Percentiles rank a stretch among this genome's conserved stretches.
Evolutionary conservation across 2,329 filamentous ascomycete genomes (phyloP).

Genomic region (Fusarium papillatum): DNA sequence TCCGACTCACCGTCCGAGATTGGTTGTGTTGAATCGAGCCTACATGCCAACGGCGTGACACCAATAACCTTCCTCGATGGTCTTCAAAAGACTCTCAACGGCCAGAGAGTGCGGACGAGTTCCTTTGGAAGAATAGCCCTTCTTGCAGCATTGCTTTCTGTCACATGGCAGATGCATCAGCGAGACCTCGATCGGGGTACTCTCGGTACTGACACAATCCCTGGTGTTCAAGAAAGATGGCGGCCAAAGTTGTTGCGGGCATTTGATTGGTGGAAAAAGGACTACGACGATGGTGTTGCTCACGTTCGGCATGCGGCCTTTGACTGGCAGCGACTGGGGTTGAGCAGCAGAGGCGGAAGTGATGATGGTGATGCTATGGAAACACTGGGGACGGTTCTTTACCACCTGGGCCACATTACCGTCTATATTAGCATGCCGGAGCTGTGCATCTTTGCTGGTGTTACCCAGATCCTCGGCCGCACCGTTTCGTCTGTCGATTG

Average conservation of each 20-base stretch:
- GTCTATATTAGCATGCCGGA: constrained; percentile 47
- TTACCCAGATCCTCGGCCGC: constrained; percentile 43
- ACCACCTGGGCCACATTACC: constrained; percentile 45
- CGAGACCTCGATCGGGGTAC: constrained; percentile 44
- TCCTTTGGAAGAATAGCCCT: constrained; percentile 45
- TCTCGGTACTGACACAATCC: constrained; percentile 41
- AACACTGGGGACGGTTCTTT: constrained; percentile 43
- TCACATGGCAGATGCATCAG: constrained; percentile 47
- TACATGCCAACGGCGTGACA: constrained; percentile 44
- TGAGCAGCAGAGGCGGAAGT: constrained; percentile 43
- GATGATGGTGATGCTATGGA: constrained; percentile 45
- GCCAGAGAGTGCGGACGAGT: constrained; percentile 43
- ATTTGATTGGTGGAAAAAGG: constrained; percentile 48
- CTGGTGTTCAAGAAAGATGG: constrained; percentile 45
- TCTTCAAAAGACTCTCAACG: constrained; percentile 42
- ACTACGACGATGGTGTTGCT: constrained; percentile 45
- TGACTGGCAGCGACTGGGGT: constrained; percentile 44
- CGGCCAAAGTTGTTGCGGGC: constrained; percentile 43
- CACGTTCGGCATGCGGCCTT: constrained; percentile 45
- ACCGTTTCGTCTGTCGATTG: constrained; percentile 44
- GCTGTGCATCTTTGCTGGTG: constrained; percentile 45
- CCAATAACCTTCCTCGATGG: constrained; percentile 46
- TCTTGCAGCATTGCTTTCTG: constrained; percentile 40
- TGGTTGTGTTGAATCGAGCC: constrained; percentile 45
- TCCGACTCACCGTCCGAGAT: constrained; percentile 46